Base-by-base conservation (phyloP, 371 early-diverging fungal genomes). In the Smittium culicis region DNA sequence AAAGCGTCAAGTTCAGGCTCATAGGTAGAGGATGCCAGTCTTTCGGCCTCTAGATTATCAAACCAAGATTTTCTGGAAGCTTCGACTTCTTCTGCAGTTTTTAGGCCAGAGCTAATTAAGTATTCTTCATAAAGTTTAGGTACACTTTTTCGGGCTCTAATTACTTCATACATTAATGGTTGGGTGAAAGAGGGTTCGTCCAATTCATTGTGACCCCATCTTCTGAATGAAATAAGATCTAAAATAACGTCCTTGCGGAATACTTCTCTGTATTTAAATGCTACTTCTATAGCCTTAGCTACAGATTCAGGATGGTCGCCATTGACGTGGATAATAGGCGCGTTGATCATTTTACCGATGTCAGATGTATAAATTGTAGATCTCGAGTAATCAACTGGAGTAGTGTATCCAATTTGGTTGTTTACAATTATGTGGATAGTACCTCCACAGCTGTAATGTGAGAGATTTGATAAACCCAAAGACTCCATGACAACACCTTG, bases 331-430 rank as follows among this genome's bases (percentile, higher is more conserved):
- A 98, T 85, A 54, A 98, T 90, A 20, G 98, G 98, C 1, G 96
- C 96, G 67, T 85, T 85, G 74, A 96, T 89, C 3, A 90, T 86
- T 81, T 98, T 98, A 69, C 95, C 95, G 66, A 98, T 90, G 75
- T 98, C 98, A 31, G 95, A 91, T 79, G 94, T 92, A 82, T 98
- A 96, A 59, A 92, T 91, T 17, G 96, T 94, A 61, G 94, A 94
- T 59, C 98, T 91, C 57, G 92, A 83, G 76, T 89, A 91, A 63
- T 92, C 87, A 35, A 96, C 94, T 74, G 95, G 94, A 30, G 97
- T 96, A 30, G 98, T 98, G 81, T 94, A 98, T 64, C 98, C 98
- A 66, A 98, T 89, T 80, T 98, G 98, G 85, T 98, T 98, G 85
- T 98, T 98, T 75, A 94, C 92, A 62, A 98, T 88, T 71, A 96